Base-by-base conservation (phyloP, 1,284 basidiomycete species). In the Grifola frondosa region DNA sequence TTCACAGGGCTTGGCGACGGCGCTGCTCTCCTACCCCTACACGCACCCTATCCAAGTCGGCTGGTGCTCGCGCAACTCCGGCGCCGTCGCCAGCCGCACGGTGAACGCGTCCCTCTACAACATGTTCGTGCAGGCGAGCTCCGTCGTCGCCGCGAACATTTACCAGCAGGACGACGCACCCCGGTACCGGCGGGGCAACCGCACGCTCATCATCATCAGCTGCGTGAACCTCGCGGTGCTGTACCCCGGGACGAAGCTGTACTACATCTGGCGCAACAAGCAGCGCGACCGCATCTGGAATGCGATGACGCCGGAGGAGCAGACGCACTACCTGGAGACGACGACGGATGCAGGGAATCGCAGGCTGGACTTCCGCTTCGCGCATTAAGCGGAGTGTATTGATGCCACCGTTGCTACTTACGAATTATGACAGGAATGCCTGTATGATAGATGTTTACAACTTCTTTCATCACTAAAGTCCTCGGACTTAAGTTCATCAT, bases 41-140 rank as follows among this genome's bases (percentile, higher is more conserved):
- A 66, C 63, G 8, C 65, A 65, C 38, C 64, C 68, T 47, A 66
- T 65, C 24, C 64, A 77, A 64, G 71, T 78, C 5, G 75, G 60
- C 16, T 80, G 75, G 78, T 74, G 71, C 50, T 80, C 76, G 15
- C 68, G 76, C 30, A 80, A 79, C 50, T 65, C 75, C 0, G 78
- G 77, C 29, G 74, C 71, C 2, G 77, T 80, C 5, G 75, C 77
- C 4, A 74, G 70, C 41, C 67, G 77, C 15, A 77, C 77, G 0
- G 74, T 80, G 30, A 77, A 74, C 37, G 74, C 75, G 0, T 75
- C 76, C 2, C 36, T 80, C 30, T 80, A 80, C 54, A 78, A 77
- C 55, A 80, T 80, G 76, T 73, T 77, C 44, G 68, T 75, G 1
- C 77, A 78, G 59, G 70, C 70, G 0, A 69, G 70, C 12, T 49